phyloP scores from a whole-genome alignment of 768 basidiomycete genomes.

The Hysterangium stoloniferum region DNA sequence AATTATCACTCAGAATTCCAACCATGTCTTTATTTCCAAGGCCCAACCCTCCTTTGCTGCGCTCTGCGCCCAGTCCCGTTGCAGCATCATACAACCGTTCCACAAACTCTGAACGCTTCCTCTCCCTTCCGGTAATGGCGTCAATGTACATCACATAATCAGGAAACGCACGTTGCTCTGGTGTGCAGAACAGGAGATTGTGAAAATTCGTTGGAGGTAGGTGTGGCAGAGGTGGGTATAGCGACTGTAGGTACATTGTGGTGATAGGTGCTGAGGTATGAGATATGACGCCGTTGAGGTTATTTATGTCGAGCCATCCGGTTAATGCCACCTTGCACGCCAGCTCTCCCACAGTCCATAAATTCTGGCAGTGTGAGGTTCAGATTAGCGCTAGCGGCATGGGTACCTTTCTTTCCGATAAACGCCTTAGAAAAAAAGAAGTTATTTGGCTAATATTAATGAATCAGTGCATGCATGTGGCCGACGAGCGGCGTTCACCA shows the following conservation, averaged over 20 bases:
- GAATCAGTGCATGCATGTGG: too few species aligned
- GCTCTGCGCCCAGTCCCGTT: conserved; percentile 42
- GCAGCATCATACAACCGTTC: conserved; percentile 46
- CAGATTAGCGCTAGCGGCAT: too few species aligned
- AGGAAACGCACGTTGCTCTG: conserved; percentile 48
- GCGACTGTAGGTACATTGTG: conserved; percentile 53
- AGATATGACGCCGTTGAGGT: too few species aligned
- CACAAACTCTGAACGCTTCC: conserved; percentile 41
- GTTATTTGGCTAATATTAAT: too few species aligned
- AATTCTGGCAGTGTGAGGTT: too few species aligned
- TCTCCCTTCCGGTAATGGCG: conserved; percentile 37
- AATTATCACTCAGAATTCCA: conserved; percentile 65
- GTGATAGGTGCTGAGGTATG: neutral
- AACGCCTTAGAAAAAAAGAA: too few species aligned
- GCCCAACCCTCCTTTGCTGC: conserved; percentile 45
- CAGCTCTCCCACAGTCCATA: too few species aligned
- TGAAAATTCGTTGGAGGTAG: conserved; percentile 46
- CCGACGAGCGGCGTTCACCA: too few species aligned
- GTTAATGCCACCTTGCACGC: too few species aligned
- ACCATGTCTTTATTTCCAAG: conserved; percentile 49
- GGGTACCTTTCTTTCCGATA: too few species aligned
- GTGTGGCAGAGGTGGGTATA: conserved; percentile 43
- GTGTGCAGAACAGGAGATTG: conserved; percentile 45
- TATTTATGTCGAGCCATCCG: too few species aligned
- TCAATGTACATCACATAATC: conserved; percentile 54